phyloP scores from a whole-genome alignment of 169 alveolate genomes.

The Plasmodium falciparum region DNA sequence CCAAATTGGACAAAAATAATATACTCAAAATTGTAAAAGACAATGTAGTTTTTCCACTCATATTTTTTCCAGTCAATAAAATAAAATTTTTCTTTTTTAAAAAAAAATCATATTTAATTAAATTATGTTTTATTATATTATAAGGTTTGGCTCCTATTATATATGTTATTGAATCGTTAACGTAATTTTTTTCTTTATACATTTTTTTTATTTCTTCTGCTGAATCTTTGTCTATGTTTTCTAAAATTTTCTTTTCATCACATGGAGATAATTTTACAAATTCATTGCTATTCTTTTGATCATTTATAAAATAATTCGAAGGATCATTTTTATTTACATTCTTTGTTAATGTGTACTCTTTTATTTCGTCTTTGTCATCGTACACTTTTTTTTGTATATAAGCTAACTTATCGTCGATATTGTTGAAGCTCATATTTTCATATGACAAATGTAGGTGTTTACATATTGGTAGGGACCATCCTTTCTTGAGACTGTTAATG shows the following conservation, averaged over 20 bases:
- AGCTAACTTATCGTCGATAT: slow-evolving; percentile 16
- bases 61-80: slow-evolving; percentile 70
- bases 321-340: background rate
- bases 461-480: slow-evolving; percentile 61
- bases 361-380: background rate
- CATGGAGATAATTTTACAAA: slow-evolving; percentile 21
- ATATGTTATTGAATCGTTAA: slow-evolving; percentile 53
- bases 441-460: slow-evolving; percentile 57
- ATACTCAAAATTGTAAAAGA: slow-evolving; percentile 69
- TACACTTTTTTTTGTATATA: slow-evolving; percentile 36
- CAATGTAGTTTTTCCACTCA: slow-evolving; percentile 76
- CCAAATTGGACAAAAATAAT: slow-evolving; percentile 66
- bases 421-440: slow-evolving; percentile 14
- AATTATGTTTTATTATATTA: slow-evolving; percentile 58
- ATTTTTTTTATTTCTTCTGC: slow-evolving; percentile 68
- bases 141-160: slow-evolving; percentile 71
- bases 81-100: slow-evolving; percentile 70
- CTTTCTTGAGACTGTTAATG: slow-evolving; percentile 41
- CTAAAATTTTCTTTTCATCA: slow-evolving; percentile 36
- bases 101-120: slow-evolving; percentile 65
- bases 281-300: background rate
- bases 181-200: slow-evolving; percentile 58
- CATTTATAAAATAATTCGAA: background rate
- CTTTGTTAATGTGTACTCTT: background rate
- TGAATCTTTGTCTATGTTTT: slow-evolving; percentile 33